Evolutionary conservation across 2,329 filamentous ascomycete species (phyloP), one percentile per base, ranked within the genome.

Genomic region (Colletotrichum caudatum): DNA sequence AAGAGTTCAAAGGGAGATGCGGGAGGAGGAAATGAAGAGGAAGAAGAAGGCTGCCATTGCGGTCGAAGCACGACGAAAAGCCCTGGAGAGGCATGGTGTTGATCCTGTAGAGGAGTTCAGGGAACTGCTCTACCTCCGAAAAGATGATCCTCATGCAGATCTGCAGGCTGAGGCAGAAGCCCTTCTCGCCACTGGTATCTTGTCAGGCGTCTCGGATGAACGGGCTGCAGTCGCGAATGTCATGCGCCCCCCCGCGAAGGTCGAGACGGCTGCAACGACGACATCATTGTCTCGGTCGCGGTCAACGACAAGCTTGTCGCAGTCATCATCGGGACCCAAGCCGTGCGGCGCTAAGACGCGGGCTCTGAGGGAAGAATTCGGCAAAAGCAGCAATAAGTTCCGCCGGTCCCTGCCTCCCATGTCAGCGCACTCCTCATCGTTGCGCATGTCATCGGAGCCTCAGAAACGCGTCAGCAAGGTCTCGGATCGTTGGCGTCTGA

Each of bases 401-500:
- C 81, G 81, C 20, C 79, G 81, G n/a, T 83, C 82, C 2, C 69
- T 84, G 29, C 81, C 82, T n/a, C 79, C 81, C 1, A 76, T 79
- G 62, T 76, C 78, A 11, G 60, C 69, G 12, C 70, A 67, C 26
- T 71, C 64, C 4, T 74, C 74, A 9, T 74, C 67, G 20, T 59
- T 33, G 53, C 73, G 29, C 51, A 69, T 53, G 29, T 48, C 66
- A 5, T 62, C 71, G 18, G 64, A 70, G 33, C 64, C 68, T 48
- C 64, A 66, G 3, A 76, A 75, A 48, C 76, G 78, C 12, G 65
- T 76, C 3, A 84, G 81, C 75, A 82, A 78, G 62, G 81, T 81
- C 8, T 85, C 83, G 8, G 82, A 83, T 64, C 79, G 82, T 50
- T 86, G 84, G 84, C 78, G 80, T 6, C 78, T 86, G 69, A 86